These are phyloP conservation scores for Asclepias syriaca DNA, from an alignment of 257 asterid genomes.

Conservation along the genomic window DNA sequence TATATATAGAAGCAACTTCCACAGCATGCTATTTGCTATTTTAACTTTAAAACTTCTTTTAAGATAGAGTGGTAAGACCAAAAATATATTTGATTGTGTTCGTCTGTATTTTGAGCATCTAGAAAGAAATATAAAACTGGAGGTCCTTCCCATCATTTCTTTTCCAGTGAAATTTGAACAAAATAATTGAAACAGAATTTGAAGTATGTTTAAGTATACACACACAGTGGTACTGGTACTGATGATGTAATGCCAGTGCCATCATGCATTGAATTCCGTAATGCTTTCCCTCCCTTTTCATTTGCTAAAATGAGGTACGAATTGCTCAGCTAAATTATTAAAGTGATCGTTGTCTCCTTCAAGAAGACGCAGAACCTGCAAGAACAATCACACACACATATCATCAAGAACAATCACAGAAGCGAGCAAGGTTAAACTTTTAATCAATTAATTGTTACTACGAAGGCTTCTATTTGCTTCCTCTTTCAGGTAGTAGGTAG, in stretches of 20 bases:
- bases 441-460: no score
- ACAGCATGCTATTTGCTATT: no score
- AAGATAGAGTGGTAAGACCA: no score
- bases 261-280: background rate
- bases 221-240: background rate
- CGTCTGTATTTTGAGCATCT: no score
- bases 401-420: background rate
- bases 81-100: no score
- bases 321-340: conserved; percentile 53
- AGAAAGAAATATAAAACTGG: background rate
- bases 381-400: background rate
- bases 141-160: background rate
- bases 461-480: background rate
- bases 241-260: background rate
- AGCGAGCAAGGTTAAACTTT: background rate
- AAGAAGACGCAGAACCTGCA: conserved; percentile 68
- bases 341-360: conserved; percentile 60
- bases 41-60: no score
- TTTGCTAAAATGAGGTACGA: conserved; percentile 51
- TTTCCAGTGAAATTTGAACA: background rate
- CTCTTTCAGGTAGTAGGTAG: background rate
- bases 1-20: no score
- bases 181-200: background rate
- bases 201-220: background rate
- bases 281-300: conserved; percentile 1